A percentile compares a stretch with the other conserved stretches of the same genome.
phyloP scores from a whole-genome alignment of 2,329 filamentous ascomycete genomes.

The Aspergillus japonicus region DNA sequence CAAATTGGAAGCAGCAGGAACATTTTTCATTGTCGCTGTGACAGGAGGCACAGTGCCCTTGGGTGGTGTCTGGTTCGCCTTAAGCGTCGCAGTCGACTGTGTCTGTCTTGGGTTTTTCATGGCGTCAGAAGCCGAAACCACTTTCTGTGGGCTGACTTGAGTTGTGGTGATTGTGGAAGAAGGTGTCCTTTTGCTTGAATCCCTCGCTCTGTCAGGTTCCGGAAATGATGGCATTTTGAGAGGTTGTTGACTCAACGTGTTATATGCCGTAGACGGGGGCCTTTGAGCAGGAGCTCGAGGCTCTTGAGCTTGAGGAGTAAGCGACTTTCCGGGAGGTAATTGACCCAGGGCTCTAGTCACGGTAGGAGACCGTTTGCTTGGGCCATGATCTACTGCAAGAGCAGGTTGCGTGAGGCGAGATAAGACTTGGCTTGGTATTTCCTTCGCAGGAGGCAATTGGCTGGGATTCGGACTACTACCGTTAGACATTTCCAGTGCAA shows the following conservation, averaged over 20 bases:
- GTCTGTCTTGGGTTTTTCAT: too few species aligned
- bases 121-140: too few species aligned
- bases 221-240: neutral
- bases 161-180: neutral
- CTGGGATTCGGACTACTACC: neutral
- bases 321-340: neutral
- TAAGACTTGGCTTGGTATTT: neutral
- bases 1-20: too few species aligned
- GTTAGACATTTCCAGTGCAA: neutral
- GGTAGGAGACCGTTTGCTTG: neutral
- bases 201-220: neutral
- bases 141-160: neutral
- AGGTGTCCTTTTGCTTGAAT: neutral
- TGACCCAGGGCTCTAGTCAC: neutral
- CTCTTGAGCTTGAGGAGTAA: neutral
- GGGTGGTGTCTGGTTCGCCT: too few species aligned
- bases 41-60: too few species aligned
- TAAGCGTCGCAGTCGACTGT: too few species aligned
- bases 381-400: neutral
- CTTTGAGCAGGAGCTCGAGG: constrained; percentile 1
- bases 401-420: neutral
- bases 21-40: too few species aligned
- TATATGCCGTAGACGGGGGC: constrained; percentile 13
- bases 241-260: neutral
- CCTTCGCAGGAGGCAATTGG: neutral